phyloP scores from a whole-genome alignment of 257 asterid species.

The Cordia subcordata region DNA sequence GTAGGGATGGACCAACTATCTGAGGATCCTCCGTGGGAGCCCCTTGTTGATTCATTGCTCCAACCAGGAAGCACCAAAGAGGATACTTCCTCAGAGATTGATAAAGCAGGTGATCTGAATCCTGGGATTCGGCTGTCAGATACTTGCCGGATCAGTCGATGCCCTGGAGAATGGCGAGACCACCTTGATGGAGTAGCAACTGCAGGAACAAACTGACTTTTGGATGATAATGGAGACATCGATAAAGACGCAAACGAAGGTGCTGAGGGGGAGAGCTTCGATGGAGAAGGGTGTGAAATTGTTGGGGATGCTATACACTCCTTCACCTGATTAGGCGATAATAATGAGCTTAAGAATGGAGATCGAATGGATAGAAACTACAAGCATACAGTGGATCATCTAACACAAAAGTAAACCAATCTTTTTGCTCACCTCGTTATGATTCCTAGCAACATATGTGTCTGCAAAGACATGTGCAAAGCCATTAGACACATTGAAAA shows the following conservation, averaged over 20 bases:
- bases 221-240: slow-evolving; percentile 64
- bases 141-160: slow-evolving; percentile 55
- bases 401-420: not conserved
- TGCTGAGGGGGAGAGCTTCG: slow-evolving; percentile 61
- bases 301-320: slow-evolving; percentile 45
- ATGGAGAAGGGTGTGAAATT: slow-evolving; percentile 57
- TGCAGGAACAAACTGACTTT: slow-evolving; percentile 53
- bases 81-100: slow-evolving; percentile 73
- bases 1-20: slow-evolving; percentile 84
- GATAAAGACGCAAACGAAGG: slow-evolving; percentile 70
- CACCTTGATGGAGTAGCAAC: slow-evolving; percentile 68
- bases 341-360: not conserved
- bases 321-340: slow-evolving; percentile 38
- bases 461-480: slow-evolving; percentile 18
- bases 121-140: slow-evolving; percentile 70
- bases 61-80: slow-evolving; percentile 49
- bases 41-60: slow-evolving; percentile 73
- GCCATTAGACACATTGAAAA: not conserved
- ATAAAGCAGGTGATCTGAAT: slow-evolving; percentile 63
- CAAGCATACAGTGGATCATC: not conserved
- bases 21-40: slow-evolving; percentile 75
- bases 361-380: not conserved
- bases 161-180: slow-evolving; percentile 68
- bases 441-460: slow-evolving; percentile 18
- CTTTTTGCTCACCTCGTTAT: slow-evolving; percentile 24